phyloP scores from a whole-genome alignment of 441 rosid genomes.

The Corymbia calophylla region DNA sequence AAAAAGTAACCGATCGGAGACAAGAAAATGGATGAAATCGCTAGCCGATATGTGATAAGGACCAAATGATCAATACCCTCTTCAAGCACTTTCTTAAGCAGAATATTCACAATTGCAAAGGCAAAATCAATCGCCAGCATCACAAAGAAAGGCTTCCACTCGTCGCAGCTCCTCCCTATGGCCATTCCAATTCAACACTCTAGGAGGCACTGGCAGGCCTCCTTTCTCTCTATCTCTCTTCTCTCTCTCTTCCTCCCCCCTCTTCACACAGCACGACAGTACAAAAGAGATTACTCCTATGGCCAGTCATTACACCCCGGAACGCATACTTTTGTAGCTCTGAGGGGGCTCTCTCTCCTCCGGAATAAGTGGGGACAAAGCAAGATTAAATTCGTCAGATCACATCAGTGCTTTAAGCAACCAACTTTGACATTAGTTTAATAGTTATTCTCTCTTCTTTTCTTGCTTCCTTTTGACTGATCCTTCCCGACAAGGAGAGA shows the following conservation, averaged over 20 bases:
- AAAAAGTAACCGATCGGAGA: slow-evolving; percentile 43
- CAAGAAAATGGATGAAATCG: slow-evolving; percentile 38
- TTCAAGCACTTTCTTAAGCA: slow-evolving; percentile 42
- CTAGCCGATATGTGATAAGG: slow-evolving; percentile 40
- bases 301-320: neutral
- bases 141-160: slow-evolving; percentile 29
- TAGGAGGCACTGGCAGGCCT: neutral
- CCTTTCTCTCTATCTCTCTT: neutral
- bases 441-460: neutral
- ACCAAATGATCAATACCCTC: slow-evolving; percentile 46
- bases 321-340: neutral
- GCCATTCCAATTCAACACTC: neutral
- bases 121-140: slow-evolving; percentile 22
- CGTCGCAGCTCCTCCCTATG: slow-evolving; percentile 11
- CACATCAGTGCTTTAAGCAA: slow-evolving; percentile 6
- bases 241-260: neutral
- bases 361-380: slow-evolving; percentile 4
- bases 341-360: neutral
- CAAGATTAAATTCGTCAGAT: slow-evolving; percentile 5
- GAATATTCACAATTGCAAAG: slow-evolving; percentile 28
- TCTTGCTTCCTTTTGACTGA: neutral
- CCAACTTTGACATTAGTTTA: neutral
- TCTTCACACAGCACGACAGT: neutral
- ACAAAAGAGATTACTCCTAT: neutral
- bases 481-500: neutral